These are phyloP conservation scores for Sugiyamaella paludigena DNA, from an alignment of 1,139 yeast species.

Conservation along the genomic window DNA sequence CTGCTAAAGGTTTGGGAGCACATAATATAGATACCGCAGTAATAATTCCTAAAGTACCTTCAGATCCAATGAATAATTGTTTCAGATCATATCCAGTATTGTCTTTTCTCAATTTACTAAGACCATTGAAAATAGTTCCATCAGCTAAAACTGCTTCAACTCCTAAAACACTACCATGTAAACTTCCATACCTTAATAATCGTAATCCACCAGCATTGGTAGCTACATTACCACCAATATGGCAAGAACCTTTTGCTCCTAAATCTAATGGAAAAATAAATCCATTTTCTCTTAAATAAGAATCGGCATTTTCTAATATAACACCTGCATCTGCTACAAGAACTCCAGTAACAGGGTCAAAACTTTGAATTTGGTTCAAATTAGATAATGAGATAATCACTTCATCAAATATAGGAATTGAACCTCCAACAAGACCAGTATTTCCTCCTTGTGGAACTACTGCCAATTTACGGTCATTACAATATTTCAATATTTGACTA, in stretches of 20 bases:
- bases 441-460: slow-evolving; percentile 98
- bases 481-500: slow-evolving; percentile 70
- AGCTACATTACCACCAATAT: slow-evolving; percentile 93
- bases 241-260: slow-evolving; percentile 98
- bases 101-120: slow-evolving; percentile 84
- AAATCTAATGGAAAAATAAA: slow-evolving; percentile 90
- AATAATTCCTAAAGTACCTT: slow-evolving; percentile 86
- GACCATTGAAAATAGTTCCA: slow-evolving; percentile 76
- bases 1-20: slow-evolving; percentile 86
- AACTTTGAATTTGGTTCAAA: slow-evolving; percentile 76
- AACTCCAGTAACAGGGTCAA: slow-evolving; percentile 81
- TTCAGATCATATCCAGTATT: slow-evolving; percentile 93
- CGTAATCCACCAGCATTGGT: slow-evolving; percentile 97
- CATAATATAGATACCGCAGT: slow-evolving; percentile 89
- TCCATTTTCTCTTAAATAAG: slow-evolving; percentile 71
- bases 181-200: slow-evolving; percentile 81
- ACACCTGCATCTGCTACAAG: slow-evolving; percentile 90
- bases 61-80: slow-evolving; percentile 89
- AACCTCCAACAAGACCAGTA: slow-evolving; percentile 95
- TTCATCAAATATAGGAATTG: slow-evolving; percentile 91
- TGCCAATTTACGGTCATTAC: slow-evolving; percentile 75
- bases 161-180: slow-evolving; percentile 90
- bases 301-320: slow-evolving; percentile 82
- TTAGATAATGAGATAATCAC: slow-evolving; percentile 67
- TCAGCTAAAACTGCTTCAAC: slow-evolving; percentile 88